Evolutionary conservation across 1,284 basidiomycete species (phyloP).

Genomic region (Polyporus tsugae): DNA sequence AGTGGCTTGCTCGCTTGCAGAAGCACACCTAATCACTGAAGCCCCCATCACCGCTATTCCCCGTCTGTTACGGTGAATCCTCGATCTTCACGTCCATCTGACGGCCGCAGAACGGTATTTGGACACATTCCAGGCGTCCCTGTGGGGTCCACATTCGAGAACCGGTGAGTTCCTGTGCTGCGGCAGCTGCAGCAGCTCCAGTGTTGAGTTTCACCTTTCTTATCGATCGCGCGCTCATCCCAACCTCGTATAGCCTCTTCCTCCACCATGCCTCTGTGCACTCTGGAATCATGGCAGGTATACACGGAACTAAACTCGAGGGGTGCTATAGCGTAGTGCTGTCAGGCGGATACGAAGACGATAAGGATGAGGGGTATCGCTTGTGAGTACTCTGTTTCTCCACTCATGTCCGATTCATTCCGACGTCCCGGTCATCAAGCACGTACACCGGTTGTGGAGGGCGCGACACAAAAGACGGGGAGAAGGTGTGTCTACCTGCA

Average conservation of each 20-base stretch:
- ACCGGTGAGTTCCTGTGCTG: slow-evolving; percentile 27
- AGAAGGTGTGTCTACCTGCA: too few relatives aligned
- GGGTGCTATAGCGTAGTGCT: slow-evolving; percentile 53
- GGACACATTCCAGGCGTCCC: slow-evolving; percentile 37
- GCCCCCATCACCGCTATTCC: not conserved
- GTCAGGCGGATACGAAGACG: slow-evolving; percentile 52
- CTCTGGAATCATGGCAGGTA: slow-evolving; percentile 32
- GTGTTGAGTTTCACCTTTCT: not conserved
- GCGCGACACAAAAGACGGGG: slow-evolving; percentile 23
- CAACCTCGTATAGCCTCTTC: slow-evolving; percentile 16
- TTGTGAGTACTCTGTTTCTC: slow-evolving; percentile 43
- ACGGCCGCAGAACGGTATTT: slow-evolving; percentile 28
- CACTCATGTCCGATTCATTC: not conserved
- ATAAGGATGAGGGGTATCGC: slow-evolving; percentile 47
- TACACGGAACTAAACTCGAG: slow-evolving; percentile 31
- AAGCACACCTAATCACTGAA: not conserved
- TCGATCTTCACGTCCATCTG: not conserved
- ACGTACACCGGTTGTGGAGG: slow-evolving; percentile 49
- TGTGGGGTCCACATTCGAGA: slow-evolving; percentile 34
- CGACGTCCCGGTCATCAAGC: slow-evolving; percentile 34
- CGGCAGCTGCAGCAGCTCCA: not conserved
- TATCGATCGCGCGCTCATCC: not conserved
- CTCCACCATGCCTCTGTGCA: slow-evolving; percentile 34
- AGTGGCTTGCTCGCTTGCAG: not conserved
- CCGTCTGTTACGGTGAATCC: too few relatives aligned